A percentile compares a stretch with the other conserved stretches of the same genome.
Conservation (phyloP, 2,329 filamentous ascomycete genomes). For the Sclerotinia minor region DNA sequence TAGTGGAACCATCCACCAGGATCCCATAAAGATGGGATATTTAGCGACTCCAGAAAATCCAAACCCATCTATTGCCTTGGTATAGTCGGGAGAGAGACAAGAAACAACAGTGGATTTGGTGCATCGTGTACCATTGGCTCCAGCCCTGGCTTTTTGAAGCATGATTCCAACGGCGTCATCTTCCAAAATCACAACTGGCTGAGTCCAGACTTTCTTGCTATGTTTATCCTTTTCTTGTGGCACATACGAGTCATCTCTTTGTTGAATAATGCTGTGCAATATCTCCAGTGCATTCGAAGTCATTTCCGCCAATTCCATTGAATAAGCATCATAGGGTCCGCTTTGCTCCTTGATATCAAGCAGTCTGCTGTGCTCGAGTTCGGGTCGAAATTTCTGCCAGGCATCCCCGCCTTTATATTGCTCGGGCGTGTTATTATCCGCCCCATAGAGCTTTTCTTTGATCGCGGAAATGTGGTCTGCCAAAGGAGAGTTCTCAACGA, state of each 20-base stretch:
- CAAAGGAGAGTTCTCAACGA: not conserved
- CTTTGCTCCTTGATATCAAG: not conserved
- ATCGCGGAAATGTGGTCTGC: not conserved
- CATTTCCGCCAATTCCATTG: not conserved
- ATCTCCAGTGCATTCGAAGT: not conserved
- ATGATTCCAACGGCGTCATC: not conserved
- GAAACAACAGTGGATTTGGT: conserved; percentile 7
- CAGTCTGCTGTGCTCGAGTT: not conserved
- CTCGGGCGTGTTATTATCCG: not conserved
- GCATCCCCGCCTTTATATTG: not conserved
- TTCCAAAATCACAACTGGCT: not conserved
- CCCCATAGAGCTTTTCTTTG: not conserved
- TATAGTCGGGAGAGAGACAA: not conserved
- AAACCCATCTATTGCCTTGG: not conserved
- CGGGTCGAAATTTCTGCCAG: not conserved
- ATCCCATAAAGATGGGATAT: not conserved
- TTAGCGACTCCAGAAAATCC: not conserved
- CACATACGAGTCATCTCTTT: not conserved
- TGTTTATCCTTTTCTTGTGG: not conserved
- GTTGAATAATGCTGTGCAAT: not conserved
- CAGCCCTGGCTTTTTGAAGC: not conserved
- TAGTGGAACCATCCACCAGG: not conserved
- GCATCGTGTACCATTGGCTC: not conserved
- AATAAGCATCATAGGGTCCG: not conserved
- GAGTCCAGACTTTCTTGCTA: not conserved